These are phyloP conservation scores for Blastobotrys parvus DNA, from an alignment of 805 yeast species.

Conservation along the genomic window DNA sequence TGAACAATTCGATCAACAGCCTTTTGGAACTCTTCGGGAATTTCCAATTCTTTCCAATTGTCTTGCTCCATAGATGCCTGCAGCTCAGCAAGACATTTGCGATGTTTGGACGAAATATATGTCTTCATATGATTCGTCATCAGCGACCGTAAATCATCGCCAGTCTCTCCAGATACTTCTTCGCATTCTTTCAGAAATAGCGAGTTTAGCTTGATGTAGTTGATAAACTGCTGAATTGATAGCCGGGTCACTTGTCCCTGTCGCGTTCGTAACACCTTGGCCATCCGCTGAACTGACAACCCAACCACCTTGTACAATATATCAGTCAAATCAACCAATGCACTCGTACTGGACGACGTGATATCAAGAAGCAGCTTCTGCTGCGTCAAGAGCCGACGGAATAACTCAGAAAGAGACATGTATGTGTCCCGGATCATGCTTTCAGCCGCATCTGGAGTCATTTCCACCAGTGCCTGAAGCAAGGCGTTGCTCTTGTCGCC, in stretches of 20 bases:
- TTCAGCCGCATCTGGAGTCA: slow-evolving; percentile 71
- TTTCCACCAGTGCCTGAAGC: slow-evolving; percentile 45
- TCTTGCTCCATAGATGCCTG: slow-evolving; percentile 53
- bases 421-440: slow-evolving; percentile 55
- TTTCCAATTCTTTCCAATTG: slow-evolving; percentile 70
- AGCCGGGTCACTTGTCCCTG: slow-evolving; percentile 52
- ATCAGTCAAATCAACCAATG: slow-evolving; percentile 53
- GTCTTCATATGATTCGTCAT: slow-evolving; percentile 57
- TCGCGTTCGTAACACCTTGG: slow-evolving; percentile 69
- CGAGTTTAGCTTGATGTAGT: slow-evolving; percentile 56
- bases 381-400: slow-evolving; percentile 66
- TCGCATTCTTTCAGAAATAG: slow-evolving; percentile 80
- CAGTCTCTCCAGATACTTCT: slow-evolving; percentile 58
- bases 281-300: slow-evolving; percentile 64
- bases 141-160: slow-evolving; percentile 57
- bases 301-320: slow-evolving; percentile 63
- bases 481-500: slow-evolving; percentile 33
- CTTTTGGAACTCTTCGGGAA: slow-evolving; percentile 39
- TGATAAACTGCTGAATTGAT: slow-evolving; percentile 52
- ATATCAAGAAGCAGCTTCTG: slow-evolving; percentile 72
- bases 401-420: slow-evolving; percentile 58
- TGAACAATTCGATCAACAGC: slow-evolving; percentile 43
- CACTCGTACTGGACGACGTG: slow-evolving; percentile 32
- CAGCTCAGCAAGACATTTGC: slow-evolving; percentile 39
- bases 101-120: slow-evolving; percentile 50